Base-by-base conservation (phyloP, 2,329 filamentous ascomycete genomes). In the Colletotrichum aenigma region DNA sequence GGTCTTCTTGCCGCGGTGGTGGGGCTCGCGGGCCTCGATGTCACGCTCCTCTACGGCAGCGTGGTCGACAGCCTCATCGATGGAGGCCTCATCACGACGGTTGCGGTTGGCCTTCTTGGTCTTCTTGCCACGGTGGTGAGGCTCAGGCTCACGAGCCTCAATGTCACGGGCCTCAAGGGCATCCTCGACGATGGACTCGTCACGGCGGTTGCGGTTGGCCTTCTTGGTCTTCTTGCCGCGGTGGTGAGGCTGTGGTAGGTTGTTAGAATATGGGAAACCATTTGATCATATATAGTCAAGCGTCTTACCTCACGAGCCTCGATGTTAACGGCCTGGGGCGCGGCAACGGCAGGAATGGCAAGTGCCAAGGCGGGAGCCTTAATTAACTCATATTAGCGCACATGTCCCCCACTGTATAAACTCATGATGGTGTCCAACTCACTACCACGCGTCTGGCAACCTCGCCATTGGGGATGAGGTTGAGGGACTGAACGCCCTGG, bases 11-110 rank as follows among this genome's bases (percentile, higher is more conserved):
- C 66, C 74, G 8, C 60, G 55, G 66, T 77, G 75, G 36, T 78
- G 75, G 15, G 77, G 78, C 61, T 79, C 77, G 28, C 77, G 77
- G 36, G 77, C 61, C 30, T 79, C 78, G 8, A 79, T 56, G 21
- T 43, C 36, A 43, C 36, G 36, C 36, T 43, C 36, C 36, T 43
- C 36, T 43, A 43, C 36, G 36, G 15, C 16, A 28, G 36, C 69
- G 8, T 30, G 38, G 18, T 76, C 71, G 18, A 34, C 34, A 18
- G 28, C 66, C 32, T 65, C 70, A 3, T 68, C 70, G 55, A 28
- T 56, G 12, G 55, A 30, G 16, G 26, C 43, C 58, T 56, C 70
- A 18, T 65, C 60, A 7, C 70, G 70, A 16, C 67, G 68, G 36
- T 67, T 67, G 6, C 66, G 58, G 26, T 75, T 77, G 36, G 76